phyloP scores from a whole-genome alignment of 306 rosid genomes.

The Benincasa hispida region DNA sequence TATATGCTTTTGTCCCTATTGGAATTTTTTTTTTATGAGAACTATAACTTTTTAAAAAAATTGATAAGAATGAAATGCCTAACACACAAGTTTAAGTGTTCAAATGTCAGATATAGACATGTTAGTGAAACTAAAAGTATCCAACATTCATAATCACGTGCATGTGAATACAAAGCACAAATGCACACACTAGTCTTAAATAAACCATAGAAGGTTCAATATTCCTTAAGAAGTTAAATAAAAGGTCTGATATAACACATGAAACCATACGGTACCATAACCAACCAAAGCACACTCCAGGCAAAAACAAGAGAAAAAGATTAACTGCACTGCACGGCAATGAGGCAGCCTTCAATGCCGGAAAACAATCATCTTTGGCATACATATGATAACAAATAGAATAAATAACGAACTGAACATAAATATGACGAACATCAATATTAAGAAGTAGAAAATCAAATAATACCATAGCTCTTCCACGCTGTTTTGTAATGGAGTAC shows the following conservation, averaged over 20 bases:
- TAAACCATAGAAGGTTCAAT: not conserved
- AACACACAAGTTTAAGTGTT: not conserved
- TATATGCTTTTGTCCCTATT: not conserved
- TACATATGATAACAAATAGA: not conserved
- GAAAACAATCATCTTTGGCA: not conserved
- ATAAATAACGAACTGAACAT: not conserved
- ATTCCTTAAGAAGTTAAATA: not conserved
- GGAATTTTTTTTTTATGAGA: no score
- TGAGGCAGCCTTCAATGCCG: not conserved
- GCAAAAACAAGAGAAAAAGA: not conserved
- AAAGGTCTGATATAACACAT: not conserved
- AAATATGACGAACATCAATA: not conserved
- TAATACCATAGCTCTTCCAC: conserved; percentile 96
- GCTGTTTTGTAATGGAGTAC: conserved; percentile 93
- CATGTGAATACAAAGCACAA: not conserved
- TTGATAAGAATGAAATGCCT: not conserved
- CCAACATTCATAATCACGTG: not conserved
- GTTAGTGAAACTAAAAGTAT: not conserved
- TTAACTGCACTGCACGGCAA: not conserved
- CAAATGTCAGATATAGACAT: not conserved
- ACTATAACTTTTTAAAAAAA: not conserved
- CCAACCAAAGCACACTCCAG: not conserved
- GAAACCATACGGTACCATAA: not conserved
- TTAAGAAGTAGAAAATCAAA: not conserved
- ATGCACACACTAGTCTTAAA: not conserved